These are phyloP conservation scores for Aspergillus sp. DNA, from an alignment of 2,329 filamentous ascomycete genomes.

Conservation along the genomic window DNA sequence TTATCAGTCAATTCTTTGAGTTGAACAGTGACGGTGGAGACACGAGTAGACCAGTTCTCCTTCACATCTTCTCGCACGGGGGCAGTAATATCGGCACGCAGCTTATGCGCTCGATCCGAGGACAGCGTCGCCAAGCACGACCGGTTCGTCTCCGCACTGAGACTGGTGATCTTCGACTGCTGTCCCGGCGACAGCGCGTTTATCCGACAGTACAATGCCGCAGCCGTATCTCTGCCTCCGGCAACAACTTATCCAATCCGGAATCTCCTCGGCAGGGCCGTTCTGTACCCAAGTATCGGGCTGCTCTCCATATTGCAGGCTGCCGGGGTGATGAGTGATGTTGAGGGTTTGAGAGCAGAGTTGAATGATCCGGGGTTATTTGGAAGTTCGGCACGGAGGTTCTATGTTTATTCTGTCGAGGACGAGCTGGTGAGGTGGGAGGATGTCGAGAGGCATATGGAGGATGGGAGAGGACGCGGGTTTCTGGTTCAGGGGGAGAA, in stretches of 20 bases:
- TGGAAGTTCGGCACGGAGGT: conserved; percentile 17
- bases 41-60: conserved; percentile 1
- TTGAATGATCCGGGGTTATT: conserved; percentile 26
- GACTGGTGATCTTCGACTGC: conserved; percentile 20
- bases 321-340: conserved; percentile 15
- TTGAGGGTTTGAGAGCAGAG: conserved; percentile 20
- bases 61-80: conserved; percentile 25
- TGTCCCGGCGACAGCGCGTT: conserved; percentile 20
- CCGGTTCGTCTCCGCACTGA: not conserved
- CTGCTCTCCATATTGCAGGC: conserved; percentile 21
- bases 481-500: conserved; percentile 18
- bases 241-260: not conserved
- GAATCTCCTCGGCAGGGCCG: conserved; percentile 17
- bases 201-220: conserved; percentile 13
- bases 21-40: not conserved
- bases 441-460: conserved; percentile 25
- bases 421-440: conserved; percentile 27
- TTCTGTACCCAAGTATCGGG: conserved; percentile 26
- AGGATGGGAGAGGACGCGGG: conserved; percentile 21
- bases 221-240: conserved; percentile 18
- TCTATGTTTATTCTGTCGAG: conserved; percentile 26
- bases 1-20: not conserved
- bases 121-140: not conserved
- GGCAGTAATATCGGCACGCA: conserved; percentile 19
- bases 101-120: conserved; percentile 3